phyloP scores from a whole-genome alignment of 2,329 filamentous ascomycete genomes.

The Sphaerulina musiva region DNA sequence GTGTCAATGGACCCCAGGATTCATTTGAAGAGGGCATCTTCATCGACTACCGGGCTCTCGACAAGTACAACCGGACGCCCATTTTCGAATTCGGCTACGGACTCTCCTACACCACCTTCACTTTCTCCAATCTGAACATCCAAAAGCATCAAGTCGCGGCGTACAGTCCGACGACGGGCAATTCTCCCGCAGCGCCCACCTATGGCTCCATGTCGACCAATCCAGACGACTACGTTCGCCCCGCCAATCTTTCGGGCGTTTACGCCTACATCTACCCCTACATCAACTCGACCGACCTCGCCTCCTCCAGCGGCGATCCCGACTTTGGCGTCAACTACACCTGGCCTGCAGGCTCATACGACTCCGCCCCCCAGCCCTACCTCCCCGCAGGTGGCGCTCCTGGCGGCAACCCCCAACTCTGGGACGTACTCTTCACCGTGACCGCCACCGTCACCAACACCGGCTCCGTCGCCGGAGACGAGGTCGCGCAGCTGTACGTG shows the following conservation, averaged over 20 bases:
- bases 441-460: constrained; percentile 66
- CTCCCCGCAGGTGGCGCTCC: constrained; percentile 53
- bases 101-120: constrained; percentile 72
- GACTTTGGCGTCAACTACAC: constrained; percentile 60
- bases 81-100: constrained; percentile 64
- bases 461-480: constrained; percentile 58
- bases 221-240: constrained; percentile 62
- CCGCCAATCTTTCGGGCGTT: constrained; percentile 49
- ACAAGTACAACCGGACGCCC: constrained; percentile 58
- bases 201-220: constrained; percentile 60
- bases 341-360: constrained; percentile 50
- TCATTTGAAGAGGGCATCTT: constrained; percentile 72
- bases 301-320: constrained; percentile 52
- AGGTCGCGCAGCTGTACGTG: constrained; percentile 70
- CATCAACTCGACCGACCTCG: constrained; percentile 57
- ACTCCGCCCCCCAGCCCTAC: constrained; percentile 53
- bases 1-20: constrained; percentile 58
- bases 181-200: constrained; percentile 56
- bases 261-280: constrained; percentile 63
- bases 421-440: constrained; percentile 62
- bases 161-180: constrained; percentile 57
- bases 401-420: constrained; percentile 58
- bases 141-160: constrained; percentile 43
- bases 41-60: constrained; percentile 75
- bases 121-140: constrained; percentile 62